Base-by-base conservation (phyloP, 768 basidiomycete species). In the Suillus occidentalis region DNA sequence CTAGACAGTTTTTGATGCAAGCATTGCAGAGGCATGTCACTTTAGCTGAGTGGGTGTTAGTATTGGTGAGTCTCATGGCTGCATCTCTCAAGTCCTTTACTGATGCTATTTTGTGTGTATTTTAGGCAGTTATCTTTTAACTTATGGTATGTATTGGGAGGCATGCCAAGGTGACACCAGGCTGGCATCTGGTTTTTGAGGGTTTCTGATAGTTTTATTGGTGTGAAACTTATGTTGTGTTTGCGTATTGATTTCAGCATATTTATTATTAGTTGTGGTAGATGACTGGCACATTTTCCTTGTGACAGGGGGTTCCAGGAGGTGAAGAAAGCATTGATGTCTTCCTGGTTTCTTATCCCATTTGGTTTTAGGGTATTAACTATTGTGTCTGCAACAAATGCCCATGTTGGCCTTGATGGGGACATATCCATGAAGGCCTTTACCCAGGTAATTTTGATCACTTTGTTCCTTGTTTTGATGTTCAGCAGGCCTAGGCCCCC, bases 371-470 rank as follows among this genome's bases (percentile, higher is more conserved):
- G 10, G 45, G 6, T 22, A 2, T 22, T 22, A 0, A 22, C 6
- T 22, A 47, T 10, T 1, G 5, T 2, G 10, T 47, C 45, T 1
- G n/a, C 5, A 0, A 22, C n/a, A 6, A 47, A 47, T 0, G 45
- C n/a, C 45, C 45, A 47, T 0, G 45, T 0, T 3, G 10, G 45
- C 5, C 45, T 1, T 9, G 45, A 4, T 1, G 7, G 0, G 10
- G 45, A n/a, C 5, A 47, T 4, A 3, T 47, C 12, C 45, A 47
- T 45, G 75, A 72, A 20, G 73, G 67, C 77, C 75, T 0, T 6
- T 2, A 22, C 45, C 45, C 45, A 47, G 45, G 45, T 47, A 0
- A 47, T 22, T 1, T 47, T 10, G 0, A 47, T 47, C 1, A n/a
- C n/a, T n/a, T 47, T 6, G 67, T 40, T 18, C 16, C 63, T 63